Evolutionary conservation across 2,329 filamentous ascomycete genomes (phyloP), one percentile per base, ranked within the genome.

Genomic region (Trichoderma koningii): DNA sequence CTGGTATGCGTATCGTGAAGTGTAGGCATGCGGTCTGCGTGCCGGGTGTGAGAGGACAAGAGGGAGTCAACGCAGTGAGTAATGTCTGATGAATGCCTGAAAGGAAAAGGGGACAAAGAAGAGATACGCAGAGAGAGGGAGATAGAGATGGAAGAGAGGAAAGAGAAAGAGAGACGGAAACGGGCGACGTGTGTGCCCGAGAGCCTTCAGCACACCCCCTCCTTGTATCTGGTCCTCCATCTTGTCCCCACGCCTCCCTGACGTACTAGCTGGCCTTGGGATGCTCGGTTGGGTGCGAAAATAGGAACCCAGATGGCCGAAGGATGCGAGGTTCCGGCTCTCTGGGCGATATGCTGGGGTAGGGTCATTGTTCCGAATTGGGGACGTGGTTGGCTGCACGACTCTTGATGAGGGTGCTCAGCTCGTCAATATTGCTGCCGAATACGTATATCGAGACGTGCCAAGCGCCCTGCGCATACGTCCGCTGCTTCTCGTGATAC

Each of bases 401-500:
- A n/a, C 19, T 38, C 44, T 51, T 23, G 38, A 26, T 63, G 50
- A 55, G 60, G 48, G 60, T 63, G 50, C 48, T 55, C 60, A 63
- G 60, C 60, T 55, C 60, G 38, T 47, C 9, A 45, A 45, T 6
- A 26, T 30, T 53, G 44, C 52, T 53, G 48, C 59, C 59, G 17
- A 53, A 53, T 44, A 10, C 41, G 59, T 44, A 45, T 34, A 53
- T 62, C 56, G 34, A 44, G 48, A 45, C 23, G 59, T 53, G 19
- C 38, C 59, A 62, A 52, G 26, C 50, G 30, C 44, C n/a, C 21
- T 30, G 45, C 14, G 26, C 5, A 28, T 62, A 53, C 14, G 12
- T 53, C 30, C 21, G 59, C 38, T 34, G 59, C 48, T 23, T 52
- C 59, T 53, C 59, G 48, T 62, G 59, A 62, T 62, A 34, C 51